Base-by-base conservation (phyloP, 73 alveolate genomes). In the Tetrahymena elliotti region DNA sequence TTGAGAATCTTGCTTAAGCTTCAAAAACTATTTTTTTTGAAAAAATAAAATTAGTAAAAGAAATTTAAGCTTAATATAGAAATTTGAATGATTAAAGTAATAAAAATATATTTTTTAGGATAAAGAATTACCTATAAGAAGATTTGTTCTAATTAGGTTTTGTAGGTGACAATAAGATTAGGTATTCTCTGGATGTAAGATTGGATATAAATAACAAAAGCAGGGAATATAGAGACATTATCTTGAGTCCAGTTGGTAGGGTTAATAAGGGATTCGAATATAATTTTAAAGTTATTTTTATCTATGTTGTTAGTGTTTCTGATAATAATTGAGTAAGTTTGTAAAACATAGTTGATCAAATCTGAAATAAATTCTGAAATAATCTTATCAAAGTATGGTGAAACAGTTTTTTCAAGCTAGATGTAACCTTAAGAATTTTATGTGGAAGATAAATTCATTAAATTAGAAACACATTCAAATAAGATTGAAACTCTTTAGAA, bases 211-310 rank as follows among this genome's bases (percentile, higher is more conserved):
- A 53, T 84, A 34, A 94, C 47, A 52, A 83, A 94, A 8, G 96
- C 95, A 47, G 83, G 83, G 93, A 94, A 94, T 38, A 94, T 83
- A 22, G 96, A 94, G 16, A 88, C 83, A 93, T 94, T 94, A 22
- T 92, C 93, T 38, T 84, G 88, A 36, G 68, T 53, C 96, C 96
- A 94, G 83, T 94, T 94, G 33, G 33, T 31, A 33, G 93, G 93
- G 31, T 94, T 94, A 11, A 88, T 54, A n/a, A 94, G 37, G 10
- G 93, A 34, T 27, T 84, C 36, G 24, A 88, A 94, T 22, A 68
- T 68, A 31, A 94, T 84, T 68, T 88, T 53, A 22, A 37, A 39
- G 33, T 84, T 52, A 47, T 94, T 84, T 15, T 88, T 27, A 20
- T 84, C 52, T 5, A 94, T 94, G 83, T 94, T 84, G 16, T 84